Percentiles rank a stretch among this genome's conserved stretches.
phyloP scores from a whole-genome alignment of 1,139 yeast genomes.

The Geotrichum reessii region DNA sequence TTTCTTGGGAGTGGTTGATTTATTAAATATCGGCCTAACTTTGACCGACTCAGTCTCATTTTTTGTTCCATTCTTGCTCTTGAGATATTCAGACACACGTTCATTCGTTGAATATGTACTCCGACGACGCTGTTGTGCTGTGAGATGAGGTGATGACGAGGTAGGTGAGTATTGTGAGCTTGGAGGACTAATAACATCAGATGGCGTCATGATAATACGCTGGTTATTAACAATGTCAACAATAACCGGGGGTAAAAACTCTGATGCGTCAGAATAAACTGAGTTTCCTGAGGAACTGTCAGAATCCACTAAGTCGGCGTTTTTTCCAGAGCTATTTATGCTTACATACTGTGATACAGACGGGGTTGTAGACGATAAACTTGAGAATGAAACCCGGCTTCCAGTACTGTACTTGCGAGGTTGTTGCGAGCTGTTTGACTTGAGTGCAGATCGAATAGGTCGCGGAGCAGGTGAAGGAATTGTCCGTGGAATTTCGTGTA shows the following conservation, averaged over 20 bases:
- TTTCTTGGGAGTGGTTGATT: neutral
- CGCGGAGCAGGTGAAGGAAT: conserved; percentile 27
- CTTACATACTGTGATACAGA: neutral
- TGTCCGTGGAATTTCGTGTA: conserved; percentile 6
- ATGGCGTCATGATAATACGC: neutral
- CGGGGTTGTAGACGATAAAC: neutral
- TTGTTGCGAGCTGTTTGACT: conserved; percentile 9
- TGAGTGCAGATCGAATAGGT: conserved; percentile 30
- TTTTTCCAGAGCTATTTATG: neutral
- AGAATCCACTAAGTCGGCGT: conserved; percentile 2
- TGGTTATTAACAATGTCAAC: neutral
- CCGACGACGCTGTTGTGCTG: neutral
- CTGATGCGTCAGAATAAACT: conserved; percentile 13
- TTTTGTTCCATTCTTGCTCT: neutral
- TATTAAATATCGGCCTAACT: neutral
- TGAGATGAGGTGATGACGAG: neutral
- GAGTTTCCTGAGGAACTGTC: conserved; percentile 14
- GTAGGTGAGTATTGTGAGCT: conserved; percentile 22
- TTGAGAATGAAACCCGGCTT: neutral
- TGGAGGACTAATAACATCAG: conserved; percentile 20
- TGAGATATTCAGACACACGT: neutral
- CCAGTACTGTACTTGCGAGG: neutral
- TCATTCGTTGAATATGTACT: neutral
- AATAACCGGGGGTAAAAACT: neutral
- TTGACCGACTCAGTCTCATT: neutral